These are phyloP conservation scores for Lagerstroemia speciosa DNA, from an alignment of 345 rosid genomes.

Conservation along the genomic window DNA sequence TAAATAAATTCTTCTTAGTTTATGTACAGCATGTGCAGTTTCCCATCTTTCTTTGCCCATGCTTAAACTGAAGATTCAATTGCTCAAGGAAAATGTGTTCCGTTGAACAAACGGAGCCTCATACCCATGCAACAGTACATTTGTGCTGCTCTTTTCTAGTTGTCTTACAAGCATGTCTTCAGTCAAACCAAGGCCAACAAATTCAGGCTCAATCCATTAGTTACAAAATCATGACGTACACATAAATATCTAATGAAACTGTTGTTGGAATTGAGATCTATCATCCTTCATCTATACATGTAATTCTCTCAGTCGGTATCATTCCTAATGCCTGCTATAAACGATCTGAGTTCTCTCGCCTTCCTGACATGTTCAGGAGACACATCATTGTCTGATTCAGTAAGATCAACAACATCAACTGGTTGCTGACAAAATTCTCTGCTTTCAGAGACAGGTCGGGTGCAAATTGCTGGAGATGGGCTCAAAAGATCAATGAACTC, in stretches of 20 bases:
- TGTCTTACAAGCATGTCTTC: neutral
- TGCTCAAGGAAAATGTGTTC: too few species aligned
- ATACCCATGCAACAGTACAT: too few species aligned
- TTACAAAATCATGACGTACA: neutral
- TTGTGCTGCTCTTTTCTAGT: neutral
- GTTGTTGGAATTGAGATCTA: too few species aligned
- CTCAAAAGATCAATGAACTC: slow-evolving; percentile 70
- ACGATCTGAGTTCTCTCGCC: slow-evolving; percentile 54
- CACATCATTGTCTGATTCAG: slow-evolving; percentile 59
- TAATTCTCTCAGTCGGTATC: slow-evolving; percentile 8
- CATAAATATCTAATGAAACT: neutral
- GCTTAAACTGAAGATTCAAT: neutral
- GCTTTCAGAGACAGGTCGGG: slow-evolving; percentile 15
- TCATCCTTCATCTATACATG: neutral
- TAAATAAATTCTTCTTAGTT: neutral
- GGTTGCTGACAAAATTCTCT: slow-evolving; percentile 16
- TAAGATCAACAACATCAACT: slow-evolving; percentile 43
- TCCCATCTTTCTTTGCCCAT: neutral
- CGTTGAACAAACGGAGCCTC: too few species aligned
- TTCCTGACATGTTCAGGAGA: slow-evolving; percentile 54
- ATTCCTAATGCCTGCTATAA: slow-evolving; percentile 44
- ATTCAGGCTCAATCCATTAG: neutral
- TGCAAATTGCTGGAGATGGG: slow-evolving; percentile 40
- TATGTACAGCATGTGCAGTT: neutral
- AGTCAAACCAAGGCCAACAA: neutral